A percentile compares a stretch with the other conserved stretches of the same genome.
phyloP scores from a whole-genome alignment of 208 protist species.

The Trichomonas gallinae region DNA sequence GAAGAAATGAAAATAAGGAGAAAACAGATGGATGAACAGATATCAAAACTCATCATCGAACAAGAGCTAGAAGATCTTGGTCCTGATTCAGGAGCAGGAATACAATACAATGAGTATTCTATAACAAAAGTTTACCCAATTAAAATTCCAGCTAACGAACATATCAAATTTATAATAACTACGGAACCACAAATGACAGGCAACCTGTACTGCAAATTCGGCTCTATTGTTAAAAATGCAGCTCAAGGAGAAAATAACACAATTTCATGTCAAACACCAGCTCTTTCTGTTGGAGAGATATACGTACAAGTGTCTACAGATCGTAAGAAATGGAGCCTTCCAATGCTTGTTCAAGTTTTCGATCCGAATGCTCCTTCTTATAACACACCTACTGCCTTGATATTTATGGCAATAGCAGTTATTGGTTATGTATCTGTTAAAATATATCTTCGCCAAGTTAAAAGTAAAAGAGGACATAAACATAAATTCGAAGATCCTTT shows the following conservation, averaged over 20 bases:
- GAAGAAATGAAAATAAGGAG: background rate
- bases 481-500: background rate
- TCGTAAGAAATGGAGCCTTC: background rate
- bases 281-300: background rate
- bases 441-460: background rate
- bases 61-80: background rate
- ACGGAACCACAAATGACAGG: background rate
- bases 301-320: background rate
- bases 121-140: background rate
- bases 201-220: background rate
- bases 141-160: background rate
- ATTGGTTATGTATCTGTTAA: background rate
- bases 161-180: background rate
- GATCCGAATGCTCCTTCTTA: background rate
- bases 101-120: background rate
- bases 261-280: background rate
- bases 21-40: background rate
- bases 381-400: background rate
- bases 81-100: background rate
- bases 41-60: background rate
- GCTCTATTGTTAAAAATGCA: background rate
- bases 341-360: background rate
- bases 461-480: background rate
- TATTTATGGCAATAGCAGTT: background rate
- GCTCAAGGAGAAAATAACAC: background rate